Conservation (phyloP, 176 grass and related monocot species). For the Avena atlantica region DNA sequence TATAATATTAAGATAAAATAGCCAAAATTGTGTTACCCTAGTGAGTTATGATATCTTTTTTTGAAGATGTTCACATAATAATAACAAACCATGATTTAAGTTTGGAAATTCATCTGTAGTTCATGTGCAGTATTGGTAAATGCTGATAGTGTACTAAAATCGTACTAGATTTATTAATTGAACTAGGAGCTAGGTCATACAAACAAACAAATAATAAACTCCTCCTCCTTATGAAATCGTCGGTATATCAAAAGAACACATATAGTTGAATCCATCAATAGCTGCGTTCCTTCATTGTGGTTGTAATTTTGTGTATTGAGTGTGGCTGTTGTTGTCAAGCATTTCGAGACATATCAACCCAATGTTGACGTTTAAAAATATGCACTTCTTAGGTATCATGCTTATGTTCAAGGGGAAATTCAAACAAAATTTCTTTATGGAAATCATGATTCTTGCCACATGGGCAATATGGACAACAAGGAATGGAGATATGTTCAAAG, state of each 20-base stretch:
- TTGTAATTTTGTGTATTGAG: background rate
- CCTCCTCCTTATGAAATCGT: too few species aligned
- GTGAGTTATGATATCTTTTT: background rate
- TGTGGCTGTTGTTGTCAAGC: too few species aligned
- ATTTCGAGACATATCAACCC: too few species aligned
- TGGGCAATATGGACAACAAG: too few species aligned
- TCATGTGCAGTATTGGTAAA: background rate
- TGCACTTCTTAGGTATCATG: too few species aligned
- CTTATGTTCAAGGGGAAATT: too few species aligned
- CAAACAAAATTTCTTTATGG: too few species aligned
- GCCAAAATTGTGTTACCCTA: background rate
- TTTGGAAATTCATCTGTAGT: background rate
- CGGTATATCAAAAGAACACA: too few species aligned
- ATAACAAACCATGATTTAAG: background rate
- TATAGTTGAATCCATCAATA: background rate
- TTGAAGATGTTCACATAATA: background rate
- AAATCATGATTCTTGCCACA: too few species aligned
- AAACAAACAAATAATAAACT: background rate
- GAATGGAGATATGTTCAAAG: too few species aligned
- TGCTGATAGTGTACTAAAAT: background rate
- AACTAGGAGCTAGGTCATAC: background rate
- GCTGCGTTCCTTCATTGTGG: background rate
- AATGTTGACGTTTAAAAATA: too few species aligned
- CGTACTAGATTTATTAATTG: background rate
- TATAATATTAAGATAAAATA: background rate